Evolutionary conservation across 2,329 filamentous ascomycete genomes (phyloP).

Genomic region (Aspergillus tanneri): DNA sequence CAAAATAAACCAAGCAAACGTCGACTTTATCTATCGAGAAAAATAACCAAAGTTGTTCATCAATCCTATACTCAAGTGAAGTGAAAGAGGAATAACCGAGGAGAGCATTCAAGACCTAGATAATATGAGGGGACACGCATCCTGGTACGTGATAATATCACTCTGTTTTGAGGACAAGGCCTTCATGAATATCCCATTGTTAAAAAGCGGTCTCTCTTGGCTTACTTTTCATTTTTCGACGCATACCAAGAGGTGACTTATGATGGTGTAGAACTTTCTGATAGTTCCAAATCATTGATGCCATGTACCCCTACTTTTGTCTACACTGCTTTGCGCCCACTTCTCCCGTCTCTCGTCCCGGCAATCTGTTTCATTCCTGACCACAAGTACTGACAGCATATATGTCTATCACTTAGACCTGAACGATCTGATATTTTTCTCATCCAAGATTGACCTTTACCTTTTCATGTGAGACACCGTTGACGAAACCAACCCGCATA

Average conservation of each 20-base stretch:
- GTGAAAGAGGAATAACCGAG: constrained; percentile 7
- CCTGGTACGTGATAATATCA: constrained; percentile 22
- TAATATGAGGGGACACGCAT: constrained; percentile 24
- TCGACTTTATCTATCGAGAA: constrained; percentile 1
- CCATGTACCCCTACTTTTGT: constrained; percentile 3
- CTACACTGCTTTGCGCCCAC: constrained; percentile 2
- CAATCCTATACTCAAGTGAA: constrained; percentile 2
- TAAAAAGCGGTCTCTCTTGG: constrained; percentile 8
- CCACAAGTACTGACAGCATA: background rate
- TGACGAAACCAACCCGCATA: constrained; percentile 5
- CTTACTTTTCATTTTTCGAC: constrained; percentile 9
- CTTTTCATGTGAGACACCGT: background rate
- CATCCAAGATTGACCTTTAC: constrained; percentile 2
- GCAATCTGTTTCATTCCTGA: background rate
- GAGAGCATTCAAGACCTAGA: constrained; percentile 7
- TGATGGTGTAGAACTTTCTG: constrained; percentile 17
- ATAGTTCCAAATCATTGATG: constrained; percentile 9
- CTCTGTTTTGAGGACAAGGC: constrained; percentile 1
- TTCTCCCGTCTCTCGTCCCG: constrained; percentile 6
- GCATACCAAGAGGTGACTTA: constrained; percentile 11
- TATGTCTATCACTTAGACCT: constrained; percentile 11
- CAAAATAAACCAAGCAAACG: background rate
- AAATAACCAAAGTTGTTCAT: background rate
- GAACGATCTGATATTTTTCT: constrained; percentile 8
- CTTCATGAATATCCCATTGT: constrained; percentile 6